Conservation (phyloP, 2,329 filamentous ascomycete genomes). For the Arthroderma sp. region DNA sequence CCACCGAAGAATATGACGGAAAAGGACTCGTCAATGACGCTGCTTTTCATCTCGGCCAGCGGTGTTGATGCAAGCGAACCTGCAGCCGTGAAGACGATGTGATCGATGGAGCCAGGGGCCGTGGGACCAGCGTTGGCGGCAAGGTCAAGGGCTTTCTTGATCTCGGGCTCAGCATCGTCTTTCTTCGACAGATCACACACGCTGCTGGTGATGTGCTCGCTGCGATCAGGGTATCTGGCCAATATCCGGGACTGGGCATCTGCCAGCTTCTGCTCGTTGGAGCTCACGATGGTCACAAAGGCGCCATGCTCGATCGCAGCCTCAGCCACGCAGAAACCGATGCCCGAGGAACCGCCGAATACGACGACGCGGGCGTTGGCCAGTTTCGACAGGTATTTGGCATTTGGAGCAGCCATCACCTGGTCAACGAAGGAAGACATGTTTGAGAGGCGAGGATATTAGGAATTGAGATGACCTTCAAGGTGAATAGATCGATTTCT, state of each 20-base stretch:
- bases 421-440: not conserved
- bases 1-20: constrained; percentile 27
- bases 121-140: constrained; percentile 16
- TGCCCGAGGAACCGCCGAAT: constrained; percentile 42
- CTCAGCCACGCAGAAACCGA: constrained; percentile 43
- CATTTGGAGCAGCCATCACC: not conserved
- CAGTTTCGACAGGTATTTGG: constrained; percentile 33
- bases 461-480: not conserved
- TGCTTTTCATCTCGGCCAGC: constrained; percentile 21
- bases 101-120: constrained; percentile 29
- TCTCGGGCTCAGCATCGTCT: constrained; percentile 34
- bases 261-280: constrained; percentile 29
- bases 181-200: constrained; percentile 35
- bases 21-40: constrained; percentile 16
- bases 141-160: constrained; percentile 33
- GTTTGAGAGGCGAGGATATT: not conserved
- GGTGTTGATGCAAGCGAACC: constrained; percentile 20
- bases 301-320: constrained; percentile 40
- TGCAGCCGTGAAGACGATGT: constrained; percentile 42
- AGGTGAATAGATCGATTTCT: not conserved
- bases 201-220: constrained; percentile 30
- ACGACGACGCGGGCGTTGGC: constrained; percentile 36
- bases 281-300: constrained; percentile 39
- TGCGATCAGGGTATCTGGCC: constrained; percentile 31
- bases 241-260: constrained; percentile 30